Percentiles rank a stretch among this genome's conserved stretches.
Conservation (phyloP, 2,329 filamentous ascomycete genomes). For the Alternaria longipes region DNA sequence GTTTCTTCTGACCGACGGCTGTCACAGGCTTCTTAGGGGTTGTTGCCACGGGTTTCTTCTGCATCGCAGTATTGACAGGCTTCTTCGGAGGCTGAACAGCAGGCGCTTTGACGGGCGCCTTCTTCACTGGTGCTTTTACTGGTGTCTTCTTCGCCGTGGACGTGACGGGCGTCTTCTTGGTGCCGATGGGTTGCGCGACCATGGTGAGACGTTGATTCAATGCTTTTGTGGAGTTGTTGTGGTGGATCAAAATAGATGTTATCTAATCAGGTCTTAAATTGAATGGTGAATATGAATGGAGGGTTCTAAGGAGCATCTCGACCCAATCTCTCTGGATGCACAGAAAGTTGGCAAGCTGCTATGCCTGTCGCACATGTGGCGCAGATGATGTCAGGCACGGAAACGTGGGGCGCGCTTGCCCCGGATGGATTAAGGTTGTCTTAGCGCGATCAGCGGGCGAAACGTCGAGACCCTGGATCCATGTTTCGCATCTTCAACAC, state of each 20-base stretch:
- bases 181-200: conserved; percentile 40
- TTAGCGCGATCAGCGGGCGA: conserved; percentile 29
- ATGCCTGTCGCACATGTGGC: conserved; percentile 22
- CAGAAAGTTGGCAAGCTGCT: conserved; percentile 27
- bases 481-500: conserved; percentile 30
- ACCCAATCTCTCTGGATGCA: conserved; percentile 5
- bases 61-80: conserved; percentile 26
- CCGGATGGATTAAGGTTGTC: conserved; percentile 32
- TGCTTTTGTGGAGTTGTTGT: background rate
- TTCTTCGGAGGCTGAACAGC: conserved; percentile 28
- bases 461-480: conserved; percentile 35
- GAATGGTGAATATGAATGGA: background rate
- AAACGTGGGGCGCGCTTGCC: conserved; percentile 26
- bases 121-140: conserved; percentile 13
- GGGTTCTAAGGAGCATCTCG: conserved; percentile 7
- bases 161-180: conserved; percentile 34
- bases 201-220: conserved; percentile 17
- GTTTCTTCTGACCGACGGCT: conserved; percentile 24
- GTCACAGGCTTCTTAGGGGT: conserved; percentile 15
- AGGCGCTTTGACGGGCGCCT: conserved; percentile 8
- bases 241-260: background rate
- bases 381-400: conserved; percentile 40
- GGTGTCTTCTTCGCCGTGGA: conserved; percentile 29
- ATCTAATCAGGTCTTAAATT: background rate
- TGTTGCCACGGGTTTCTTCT: conserved; percentile 27